A percentile compares a stretch with the other conserved stretches of the same genome.
These are phyloP conservation scores for Aspergillus cavernicola DNA, from an alignment of 495 filamentous ascomycete species.

Conservation along the genomic window DNA sequence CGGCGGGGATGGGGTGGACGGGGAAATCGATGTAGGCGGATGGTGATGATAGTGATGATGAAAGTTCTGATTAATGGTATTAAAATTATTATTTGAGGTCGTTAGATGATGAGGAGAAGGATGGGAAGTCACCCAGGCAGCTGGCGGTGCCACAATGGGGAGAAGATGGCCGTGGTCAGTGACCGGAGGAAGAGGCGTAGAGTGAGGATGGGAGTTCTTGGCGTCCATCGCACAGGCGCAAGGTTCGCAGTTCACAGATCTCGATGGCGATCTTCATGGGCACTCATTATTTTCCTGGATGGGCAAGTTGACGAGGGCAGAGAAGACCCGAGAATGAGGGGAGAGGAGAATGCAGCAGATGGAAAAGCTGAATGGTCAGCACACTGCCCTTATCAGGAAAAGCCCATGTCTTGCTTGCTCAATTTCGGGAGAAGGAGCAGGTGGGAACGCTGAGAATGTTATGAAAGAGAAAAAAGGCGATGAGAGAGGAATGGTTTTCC, in stretches of 20 bases:
- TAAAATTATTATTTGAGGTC: not conserved
- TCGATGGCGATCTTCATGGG: constrained; percentile 21
- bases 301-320: constrained; percentile 6
- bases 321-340: constrained; percentile 5
- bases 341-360: constrained; percentile 2
- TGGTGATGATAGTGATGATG: constrained; percentile 11
- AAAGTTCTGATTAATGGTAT: no score
- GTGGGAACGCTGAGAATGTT: constrained; percentile 14
- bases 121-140: constrained; percentile 16
- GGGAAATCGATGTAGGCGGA: not conserved
- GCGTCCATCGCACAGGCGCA: constrained; percentile 32
- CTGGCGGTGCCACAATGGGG: constrained; percentile 26
- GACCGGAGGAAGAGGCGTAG: constrained; percentile 16
- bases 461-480: not conserved
- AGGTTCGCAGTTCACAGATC: constrained; percentile 19
- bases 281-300: constrained; percentile 17
- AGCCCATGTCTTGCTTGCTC: constrained; percentile 15
- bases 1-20: not conserved
- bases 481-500: not conserved
- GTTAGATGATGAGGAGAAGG: constrained; percentile 8
- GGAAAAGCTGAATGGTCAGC: constrained; percentile 28
- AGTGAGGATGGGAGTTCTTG: constrained; percentile 24
- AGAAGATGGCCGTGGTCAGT: constrained; percentile 25
- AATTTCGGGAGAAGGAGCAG: not conserved
- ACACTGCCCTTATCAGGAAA: constrained; percentile 28